A percentile compares a stretch with the other conserved stretches of the same genome.
These are phyloP conservation scores for Suillus lakei DNA, from an alignment of 768 basidiomycete genomes.

Conservation along the genomic window DNA sequence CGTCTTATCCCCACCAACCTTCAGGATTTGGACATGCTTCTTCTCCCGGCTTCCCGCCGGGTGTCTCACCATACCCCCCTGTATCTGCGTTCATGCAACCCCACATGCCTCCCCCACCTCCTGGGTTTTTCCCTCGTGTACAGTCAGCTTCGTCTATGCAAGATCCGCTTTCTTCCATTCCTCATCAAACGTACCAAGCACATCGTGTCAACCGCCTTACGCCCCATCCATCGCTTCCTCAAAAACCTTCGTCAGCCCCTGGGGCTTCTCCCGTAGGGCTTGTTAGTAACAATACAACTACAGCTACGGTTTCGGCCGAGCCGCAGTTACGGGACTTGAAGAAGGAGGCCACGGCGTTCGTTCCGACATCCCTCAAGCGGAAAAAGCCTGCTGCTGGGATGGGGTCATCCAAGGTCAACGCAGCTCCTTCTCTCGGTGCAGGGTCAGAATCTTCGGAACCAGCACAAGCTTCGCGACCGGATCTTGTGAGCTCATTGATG, in stretches of 20 bases:
- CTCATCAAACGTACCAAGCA: slow-evolving; percentile 80
- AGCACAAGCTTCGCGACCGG: slow-evolving; percentile 55
- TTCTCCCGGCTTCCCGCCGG: slow-evolving; percentile 18
- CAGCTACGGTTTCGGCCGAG: slow-evolving; percentile 80
- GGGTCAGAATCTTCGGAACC: slow-evolving; percentile 28
- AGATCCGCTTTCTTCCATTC: slow-evolving; percentile 76
- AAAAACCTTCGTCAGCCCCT: slow-evolving; percentile 43
- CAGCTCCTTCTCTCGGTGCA: slow-evolving; percentile 60
- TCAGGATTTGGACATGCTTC: slow-evolving; percentile 19
- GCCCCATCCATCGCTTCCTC: slow-evolving; percentile 48
- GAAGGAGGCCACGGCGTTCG: slow-evolving; percentile 92
- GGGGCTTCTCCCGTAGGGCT: slow-evolving; percentile 38
- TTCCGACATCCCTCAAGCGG: slow-evolving; percentile 82
- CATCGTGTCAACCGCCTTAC: slow-evolving; percentile 54
- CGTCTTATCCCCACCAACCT: slow-evolving; percentile 22
- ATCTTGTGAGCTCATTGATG: slow-evolving; percentile 66
- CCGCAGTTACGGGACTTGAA: slow-evolving; percentile 92
- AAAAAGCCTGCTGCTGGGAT: slow-evolving; percentile 53
- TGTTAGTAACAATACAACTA: slow-evolving; percentile 43
- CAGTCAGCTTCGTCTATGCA: slow-evolving; percentile 62
- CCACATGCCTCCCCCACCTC: slow-evolving; percentile 51
- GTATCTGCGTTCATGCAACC: slow-evolving; percentile 31
- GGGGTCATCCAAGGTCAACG: slow-evolving; percentile 54
- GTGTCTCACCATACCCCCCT: slow-evolving; percentile 31
- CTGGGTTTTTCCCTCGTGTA: slow-evolving; percentile 65